Conservation (phyloP, 257 asterid genomes). For the Thymus mandschuricus region DNA sequence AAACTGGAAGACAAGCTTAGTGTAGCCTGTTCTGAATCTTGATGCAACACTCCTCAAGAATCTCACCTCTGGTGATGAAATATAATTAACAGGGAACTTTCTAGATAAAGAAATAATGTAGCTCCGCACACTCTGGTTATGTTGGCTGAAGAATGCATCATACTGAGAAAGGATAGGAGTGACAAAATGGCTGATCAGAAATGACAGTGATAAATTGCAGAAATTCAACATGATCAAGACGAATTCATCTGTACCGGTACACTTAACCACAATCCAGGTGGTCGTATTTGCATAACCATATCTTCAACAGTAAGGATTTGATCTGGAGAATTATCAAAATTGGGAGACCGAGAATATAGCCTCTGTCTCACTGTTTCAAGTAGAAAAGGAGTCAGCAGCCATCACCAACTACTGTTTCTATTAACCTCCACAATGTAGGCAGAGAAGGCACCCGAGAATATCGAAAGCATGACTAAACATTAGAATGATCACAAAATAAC, state of each 20-base stretch:
- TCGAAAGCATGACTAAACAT: conserved; percentile 12
- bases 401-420: conserved; percentile 12
- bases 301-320: conserved; percentile 56
- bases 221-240: not conserved
- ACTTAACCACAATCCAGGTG: conserved; percentile 74
- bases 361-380: conserved; percentile 66
- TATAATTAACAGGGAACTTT: conserved; percentile 48
- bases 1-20: conserved; percentile 76
- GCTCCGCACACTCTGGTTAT: conserved; percentile 77
- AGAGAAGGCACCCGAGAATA: not conserved
- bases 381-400: conserved; percentile 32
- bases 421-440: not conserved
- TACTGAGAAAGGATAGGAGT: conserved; percentile 50
- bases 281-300: conserved; percentile 37
- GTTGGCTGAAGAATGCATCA: conserved; percentile 72
- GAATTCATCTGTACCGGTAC: conserved; percentile 48
- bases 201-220: not conserved
- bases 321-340: conserved; percentile 48
- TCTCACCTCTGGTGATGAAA: conserved; percentile 90
- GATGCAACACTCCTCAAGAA: conserved; percentile 63
- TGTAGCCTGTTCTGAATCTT: conserved; percentile 51
- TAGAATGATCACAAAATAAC: not conserved
- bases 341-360: conserved; percentile 51
- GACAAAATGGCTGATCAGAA: conserved; percentile 27
- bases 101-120: conserved; percentile 58